Conservation (phyloP, 768 basidiomycete species). For the Collybiopsis luxurians region DNA sequence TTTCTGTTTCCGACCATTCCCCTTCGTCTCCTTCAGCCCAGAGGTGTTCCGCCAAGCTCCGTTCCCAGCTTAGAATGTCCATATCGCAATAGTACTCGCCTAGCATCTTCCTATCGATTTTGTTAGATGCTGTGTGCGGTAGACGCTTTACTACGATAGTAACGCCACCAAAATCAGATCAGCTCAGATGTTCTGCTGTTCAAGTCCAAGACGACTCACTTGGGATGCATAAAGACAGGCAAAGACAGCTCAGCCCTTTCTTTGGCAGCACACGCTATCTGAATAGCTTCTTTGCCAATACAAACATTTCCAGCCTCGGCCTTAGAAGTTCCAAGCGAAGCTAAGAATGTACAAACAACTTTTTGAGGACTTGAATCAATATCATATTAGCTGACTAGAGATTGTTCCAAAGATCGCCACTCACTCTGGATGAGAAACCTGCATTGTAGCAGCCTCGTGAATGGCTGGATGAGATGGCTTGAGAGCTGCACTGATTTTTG, state of each 20-base stretch:
- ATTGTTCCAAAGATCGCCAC: background rate
- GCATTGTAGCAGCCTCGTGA: conserved; percentile 6
- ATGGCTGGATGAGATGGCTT: background rate
- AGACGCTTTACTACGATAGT: conserved; percentile 3
- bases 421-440: conserved; percentile 5
- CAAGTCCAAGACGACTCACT: conserved; percentile 1
- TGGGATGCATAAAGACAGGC: conserved; percentile 6
- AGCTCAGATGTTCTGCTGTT: background rate
- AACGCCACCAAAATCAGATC: background rate
- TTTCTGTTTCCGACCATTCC: conserved; percentile 2
- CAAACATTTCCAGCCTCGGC: conserved; percentile 3
- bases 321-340: background rate
- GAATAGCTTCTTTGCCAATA: background rate
- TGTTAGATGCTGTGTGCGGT: conserved; percentile 7
- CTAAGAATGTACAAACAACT: conserved; percentile 6
- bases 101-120: conserved; percentile 5
- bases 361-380: conserved; percentile 3
- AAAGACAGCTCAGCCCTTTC: background rate
- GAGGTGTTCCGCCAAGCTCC: background rate
- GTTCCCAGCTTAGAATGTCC: conserved; percentile 3
- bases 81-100: background rate
- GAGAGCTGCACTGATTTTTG: conserved; percentile 5
- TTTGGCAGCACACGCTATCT: background rate
- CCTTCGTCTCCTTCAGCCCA: background rate
- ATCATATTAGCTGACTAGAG: background rate